Evolutionary conservation across 257 asterid genomes (phyloP).

Genomic region (Rubia yunnanensis): DNA sequence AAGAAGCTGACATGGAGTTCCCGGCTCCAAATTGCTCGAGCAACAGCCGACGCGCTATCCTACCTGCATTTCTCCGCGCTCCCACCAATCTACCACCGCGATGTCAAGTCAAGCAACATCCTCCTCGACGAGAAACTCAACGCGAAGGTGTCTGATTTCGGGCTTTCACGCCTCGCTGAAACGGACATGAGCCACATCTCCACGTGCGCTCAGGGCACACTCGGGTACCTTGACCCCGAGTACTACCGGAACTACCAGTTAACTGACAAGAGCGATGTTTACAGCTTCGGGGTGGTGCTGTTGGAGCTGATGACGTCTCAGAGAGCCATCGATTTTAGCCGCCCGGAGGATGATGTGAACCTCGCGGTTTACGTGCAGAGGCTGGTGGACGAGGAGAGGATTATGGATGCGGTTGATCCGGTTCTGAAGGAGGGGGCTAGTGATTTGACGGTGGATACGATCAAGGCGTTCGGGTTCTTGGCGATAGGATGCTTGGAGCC

Average conservation of each 20-base stretch:
- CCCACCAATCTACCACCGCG: conserved; percentile 84
- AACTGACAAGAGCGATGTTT: conserved; percentile 89
- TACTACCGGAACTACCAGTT: conserved; percentile 76
- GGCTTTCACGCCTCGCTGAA: conserved; percentile 76
- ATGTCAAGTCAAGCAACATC: conserved; percentile 86
- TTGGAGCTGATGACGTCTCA: conserved; percentile 84
- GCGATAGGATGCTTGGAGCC: conserved; percentile 87
- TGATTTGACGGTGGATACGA: conserved; percentile 56
- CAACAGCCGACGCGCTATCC: conserved; percentile 80
- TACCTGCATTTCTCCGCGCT: conserved; percentile 86
- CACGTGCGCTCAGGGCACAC: conserved; percentile 94
- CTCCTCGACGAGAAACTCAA: conserved; percentile 57
- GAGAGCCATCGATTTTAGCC: conserved; percentile 68
- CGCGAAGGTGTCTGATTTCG: conserved; percentile 80
- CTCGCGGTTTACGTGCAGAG: conserved; percentile 73
- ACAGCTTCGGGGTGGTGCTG: conserved; percentile 81
- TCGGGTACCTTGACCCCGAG: conserved; percentile 93
- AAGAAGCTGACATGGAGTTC: conserved; percentile 40
- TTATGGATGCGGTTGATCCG: conserved; percentile 76
- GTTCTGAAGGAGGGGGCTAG: conserved; percentile 52
- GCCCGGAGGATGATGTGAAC: conserved; percentile 68
- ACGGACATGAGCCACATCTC: conserved; percentile 81
- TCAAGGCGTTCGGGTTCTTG: conserved; percentile 82
- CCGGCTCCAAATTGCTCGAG: conserved; percentile 56
- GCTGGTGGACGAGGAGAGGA: conserved; percentile 68